These are phyloP conservation scores for Eucalyptus regnans DNA, from an alignment of 345 rosid species.

Conservation along the genomic window DNA sequence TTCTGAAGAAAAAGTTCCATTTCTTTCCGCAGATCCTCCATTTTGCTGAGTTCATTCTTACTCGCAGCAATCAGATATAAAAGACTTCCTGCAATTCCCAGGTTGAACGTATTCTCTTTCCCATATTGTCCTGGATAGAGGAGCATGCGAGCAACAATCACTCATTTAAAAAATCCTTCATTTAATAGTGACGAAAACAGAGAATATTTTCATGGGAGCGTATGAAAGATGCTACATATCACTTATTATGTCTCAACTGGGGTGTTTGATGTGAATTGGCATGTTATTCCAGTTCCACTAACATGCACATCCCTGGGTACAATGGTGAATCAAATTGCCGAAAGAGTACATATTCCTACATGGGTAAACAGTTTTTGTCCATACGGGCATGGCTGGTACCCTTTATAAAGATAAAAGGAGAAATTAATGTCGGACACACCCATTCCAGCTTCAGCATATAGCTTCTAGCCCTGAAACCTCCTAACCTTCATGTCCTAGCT, in stretches of 20 bases:
- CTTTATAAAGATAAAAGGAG: not conserved
- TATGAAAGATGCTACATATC: not conserved
- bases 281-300: not conserved
- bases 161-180: not conserved
- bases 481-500: not conserved
- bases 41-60: constrained; percentile 47
- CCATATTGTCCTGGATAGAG: not conserved
- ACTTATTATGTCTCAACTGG: not conserved
- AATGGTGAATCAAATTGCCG: not conserved
- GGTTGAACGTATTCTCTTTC: constrained; percentile 20
- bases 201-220: not conserved
- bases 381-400: not conserved
- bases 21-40: constrained; percentile 32
- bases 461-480: not conserved
- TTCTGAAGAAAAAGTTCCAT: constrained; percentile 36
- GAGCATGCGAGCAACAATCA: not conserved
- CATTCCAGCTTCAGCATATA: not conserved
- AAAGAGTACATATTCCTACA: not conserved
- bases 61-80: constrained; percentile 35
- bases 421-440: not conserved
- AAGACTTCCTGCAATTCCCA: constrained; percentile 45
- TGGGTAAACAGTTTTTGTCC: not conserved
- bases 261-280: not conserved
- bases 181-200: not conserved
- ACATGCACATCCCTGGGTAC: not conserved